Percentiles rank a stretch among this genome's conserved stretches.
These are phyloP conservation scores for Megacollybia marginata DNA, from an alignment of 768 basidiomycete species.

Conservation along the genomic window DNA sequence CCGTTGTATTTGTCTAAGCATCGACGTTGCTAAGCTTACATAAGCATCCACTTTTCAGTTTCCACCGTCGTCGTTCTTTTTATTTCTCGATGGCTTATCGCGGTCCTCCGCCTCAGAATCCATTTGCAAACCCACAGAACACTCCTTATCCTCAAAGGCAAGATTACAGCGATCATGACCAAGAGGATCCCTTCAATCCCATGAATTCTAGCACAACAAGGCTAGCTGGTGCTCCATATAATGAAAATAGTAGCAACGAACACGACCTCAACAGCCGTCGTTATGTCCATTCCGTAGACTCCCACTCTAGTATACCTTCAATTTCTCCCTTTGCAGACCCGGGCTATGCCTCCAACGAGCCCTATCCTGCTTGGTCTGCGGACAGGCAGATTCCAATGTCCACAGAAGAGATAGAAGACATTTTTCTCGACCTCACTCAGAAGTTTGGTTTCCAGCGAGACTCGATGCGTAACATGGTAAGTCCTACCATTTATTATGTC, in stretches of 20 bases:
- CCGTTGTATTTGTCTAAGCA: background rate
- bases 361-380: constrained; percentile 93
- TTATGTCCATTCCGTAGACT: constrained; percentile 53
- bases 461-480: constrained; percentile 90
- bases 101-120: constrained; percentile 22
- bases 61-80: background rate
- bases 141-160: constrained; percentile 20
- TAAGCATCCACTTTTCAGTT: background rate
- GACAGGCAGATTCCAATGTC: constrained; percentile 94
- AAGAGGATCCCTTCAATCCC: constrained; percentile 44
- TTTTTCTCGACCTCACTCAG: constrained; percentile 94
- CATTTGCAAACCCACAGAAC: constrained; percentile 14
- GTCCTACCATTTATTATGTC: constrained; percentile 13
- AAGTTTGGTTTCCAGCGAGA: constrained; percentile 98
- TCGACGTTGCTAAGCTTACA: background rate
- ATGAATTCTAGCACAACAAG: constrained; percentile 49
- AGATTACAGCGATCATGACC: constrained; percentile 37
- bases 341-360: constrained; percentile 45
- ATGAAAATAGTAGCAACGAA: constrained; percentile 14
- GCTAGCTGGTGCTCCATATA: constrained; percentile 36
- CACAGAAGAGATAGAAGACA: constrained; percentile 97
- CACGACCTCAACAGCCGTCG: constrained; percentile 26
- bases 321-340: constrained; percentile 56
- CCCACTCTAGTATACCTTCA: constrained; percentile 51
- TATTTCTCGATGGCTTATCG: constrained; percentile 22